Base-by-base conservation (phyloP, 306 rosid genomes). In the Hylodesmum podocarpum region DNA sequence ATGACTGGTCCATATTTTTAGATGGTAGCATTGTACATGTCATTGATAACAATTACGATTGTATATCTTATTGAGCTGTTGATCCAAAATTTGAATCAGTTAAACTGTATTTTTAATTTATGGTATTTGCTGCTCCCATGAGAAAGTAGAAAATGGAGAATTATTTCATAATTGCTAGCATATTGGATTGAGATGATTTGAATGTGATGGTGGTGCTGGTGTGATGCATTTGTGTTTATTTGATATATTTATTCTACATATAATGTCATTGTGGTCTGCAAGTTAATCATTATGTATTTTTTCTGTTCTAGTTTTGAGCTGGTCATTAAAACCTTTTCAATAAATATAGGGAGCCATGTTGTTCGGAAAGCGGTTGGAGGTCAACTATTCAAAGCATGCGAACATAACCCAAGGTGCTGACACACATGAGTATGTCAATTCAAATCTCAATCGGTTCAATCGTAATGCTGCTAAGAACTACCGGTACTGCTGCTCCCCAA, bases 401-500 rank as follows among this genome's bases (percentile, higher is more conserved):
- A 91, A 84, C 80, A 96, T 96, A 64, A 92, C 89, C 31, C 99
- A 96, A 82, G 98, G 99, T 81, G 88, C 97, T 6, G 99, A 96
- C 29, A 91, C 99, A 15, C 97, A 86, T 0, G 99, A 96, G 80
- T 96, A 92, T 41, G 18, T 82, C 58, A 96, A 91, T 80, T 92
- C 99, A 51, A 92, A 92, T 82, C 99, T 96, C 82, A 96, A 96
- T 65, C 98, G 98, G 18, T 96, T 96, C 86, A 92, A 96, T 72
- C 99, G 99, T 0, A 96, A 96, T 70, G 99, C 99, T 66, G 98
- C 97, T 18, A 96, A 96, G 83, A 96, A 96, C 91, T 96, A 96
- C 72, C 93, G 97, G 15, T 96, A 92, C 40, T 96, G 99, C 89
- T 96, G 99, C 87, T 92, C 99, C 0, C 99, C 99, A 0, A 96